These are phyloP conservation scores for Gentiana dahurica DNA, from an alignment of 257 asterid species.

Conservation along the genomic window DNA sequence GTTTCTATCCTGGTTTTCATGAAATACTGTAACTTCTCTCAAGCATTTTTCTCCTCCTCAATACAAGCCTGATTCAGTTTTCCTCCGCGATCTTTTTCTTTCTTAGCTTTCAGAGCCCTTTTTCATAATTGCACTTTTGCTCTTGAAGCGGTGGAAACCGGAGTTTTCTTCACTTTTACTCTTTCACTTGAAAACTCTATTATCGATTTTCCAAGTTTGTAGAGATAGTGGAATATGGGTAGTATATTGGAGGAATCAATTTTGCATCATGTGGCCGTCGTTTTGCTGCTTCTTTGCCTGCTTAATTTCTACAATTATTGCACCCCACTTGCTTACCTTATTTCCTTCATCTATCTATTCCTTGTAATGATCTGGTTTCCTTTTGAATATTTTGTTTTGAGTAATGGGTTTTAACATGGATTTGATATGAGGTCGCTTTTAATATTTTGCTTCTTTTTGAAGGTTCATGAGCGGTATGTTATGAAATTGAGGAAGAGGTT, in stretches of 20 bases:
- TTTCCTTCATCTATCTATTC: constrained; percentile 61
- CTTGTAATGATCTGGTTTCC: neutral
- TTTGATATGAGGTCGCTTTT: no score
- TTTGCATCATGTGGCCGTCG: constrained; percentile 84
- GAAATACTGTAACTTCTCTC: no score
- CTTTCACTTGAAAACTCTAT: no score
- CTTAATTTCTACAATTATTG: constrained; percentile 51
- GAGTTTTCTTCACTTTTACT: no score
- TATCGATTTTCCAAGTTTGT: neutral
- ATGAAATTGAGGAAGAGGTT: constrained; percentile 62
- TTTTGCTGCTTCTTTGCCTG: constrained; percentile 57
- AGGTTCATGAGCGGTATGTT: constrained; percentile 79
- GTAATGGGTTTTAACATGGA: no score
- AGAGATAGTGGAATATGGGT: constrained; percentile 33
- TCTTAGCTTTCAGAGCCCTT: no score
- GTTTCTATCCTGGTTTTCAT: no score
- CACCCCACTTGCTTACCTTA: constrained; percentile 56
- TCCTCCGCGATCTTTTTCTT: no score
- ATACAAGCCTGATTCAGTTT: no score
- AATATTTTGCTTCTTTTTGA: constrained; percentile 7
- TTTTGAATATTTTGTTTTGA: neutral
- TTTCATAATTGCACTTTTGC: no score
- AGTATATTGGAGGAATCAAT: constrained; percentile 64
- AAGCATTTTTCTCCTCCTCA: no score
- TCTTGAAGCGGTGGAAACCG: no score